Conservation (phyloP, 108 stramenopile species). For the Nannochloropsis salina region DNA sequence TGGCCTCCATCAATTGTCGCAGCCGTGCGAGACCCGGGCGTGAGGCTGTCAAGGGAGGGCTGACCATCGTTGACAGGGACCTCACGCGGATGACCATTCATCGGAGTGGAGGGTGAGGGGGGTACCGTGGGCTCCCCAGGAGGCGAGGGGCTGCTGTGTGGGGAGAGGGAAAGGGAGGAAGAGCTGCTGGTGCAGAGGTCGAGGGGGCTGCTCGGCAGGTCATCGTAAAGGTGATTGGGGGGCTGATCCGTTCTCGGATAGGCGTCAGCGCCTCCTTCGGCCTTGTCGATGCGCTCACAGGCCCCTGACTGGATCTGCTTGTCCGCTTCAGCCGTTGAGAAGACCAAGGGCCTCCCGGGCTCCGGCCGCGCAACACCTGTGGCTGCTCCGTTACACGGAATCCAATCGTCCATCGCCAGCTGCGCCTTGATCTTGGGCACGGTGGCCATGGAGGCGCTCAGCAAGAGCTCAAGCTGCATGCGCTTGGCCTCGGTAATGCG, state of each 20-base stretch:
- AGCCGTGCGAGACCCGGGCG: not conserved
- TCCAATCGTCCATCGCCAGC: conserved; percentile 19
- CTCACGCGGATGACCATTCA: not conserved
- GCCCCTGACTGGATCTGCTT: not conserved
- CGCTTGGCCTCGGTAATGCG: conserved; percentile 34
- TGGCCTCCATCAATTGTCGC: not conserved
- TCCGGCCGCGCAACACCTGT: not conserved
- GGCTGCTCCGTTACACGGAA: not conserved
- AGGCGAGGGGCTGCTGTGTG: not conserved
- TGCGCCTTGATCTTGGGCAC: conserved; percentile 5
- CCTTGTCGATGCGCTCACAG: not conserved
- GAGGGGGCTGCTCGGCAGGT: not conserved
- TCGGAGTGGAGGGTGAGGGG: not conserved
- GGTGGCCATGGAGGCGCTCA: not conserved
- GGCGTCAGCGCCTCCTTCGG: no score
- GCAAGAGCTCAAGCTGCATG: conserved; percentile 29
- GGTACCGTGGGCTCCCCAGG: not conserved
- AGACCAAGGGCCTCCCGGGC: not conserved
- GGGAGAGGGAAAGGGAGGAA: not conserved
- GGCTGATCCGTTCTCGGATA: not conserved
- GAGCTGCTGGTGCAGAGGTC: not conserved
- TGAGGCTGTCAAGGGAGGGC: not conserved
- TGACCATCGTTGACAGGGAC: not conserved
- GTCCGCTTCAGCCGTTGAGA: not conserved
- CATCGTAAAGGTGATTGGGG: not conserved